Evolutionary conservation across 768 basidiomycete genomes (phyloP).

Genomic region (Serendipita indica): DNA sequence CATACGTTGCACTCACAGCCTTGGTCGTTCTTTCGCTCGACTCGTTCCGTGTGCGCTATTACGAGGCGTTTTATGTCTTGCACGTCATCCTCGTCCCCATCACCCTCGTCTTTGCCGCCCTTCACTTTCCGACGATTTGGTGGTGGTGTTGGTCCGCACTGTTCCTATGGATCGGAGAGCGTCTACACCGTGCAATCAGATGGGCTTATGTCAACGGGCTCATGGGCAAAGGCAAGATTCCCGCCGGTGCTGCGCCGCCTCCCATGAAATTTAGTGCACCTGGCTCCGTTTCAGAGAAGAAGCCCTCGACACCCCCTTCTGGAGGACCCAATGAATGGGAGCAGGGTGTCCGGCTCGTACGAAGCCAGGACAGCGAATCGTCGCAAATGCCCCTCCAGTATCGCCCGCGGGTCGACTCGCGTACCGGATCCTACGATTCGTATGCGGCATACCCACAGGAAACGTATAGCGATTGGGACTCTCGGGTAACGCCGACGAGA

Average conservation of each 20-base stretch:
- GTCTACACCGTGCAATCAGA: conserved; percentile 38
- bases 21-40: conserved; percentile 37
- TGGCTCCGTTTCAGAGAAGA: background rate
- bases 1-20: conserved; percentile 38
- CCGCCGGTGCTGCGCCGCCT: conserved; percentile 15
- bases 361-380: background rate
- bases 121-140: conserved; percentile 53
- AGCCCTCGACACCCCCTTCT: background rate
- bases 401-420: background rate
- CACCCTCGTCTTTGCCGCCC: conserved; percentile 43
- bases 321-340: background rate
- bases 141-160: conserved; percentile 58
- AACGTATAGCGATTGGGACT: background rate
- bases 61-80: conserved; percentile 49
- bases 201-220: conserved; percentile 48
- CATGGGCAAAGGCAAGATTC: conserved; percentile 20
- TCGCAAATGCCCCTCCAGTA: background rate
- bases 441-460: background rate
- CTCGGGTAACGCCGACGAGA: background rate
- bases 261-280: background rate
- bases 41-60: conserved; percentile 37
- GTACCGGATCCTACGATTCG: background rate
- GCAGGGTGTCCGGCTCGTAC: background rate
- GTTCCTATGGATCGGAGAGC: conserved; percentile 47
- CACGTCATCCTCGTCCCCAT: conserved; percentile 50